Evolutionary conservation across 1,284 basidiomycete species (phyloP).

Genomic region (Blastosporella zonata): DNA sequence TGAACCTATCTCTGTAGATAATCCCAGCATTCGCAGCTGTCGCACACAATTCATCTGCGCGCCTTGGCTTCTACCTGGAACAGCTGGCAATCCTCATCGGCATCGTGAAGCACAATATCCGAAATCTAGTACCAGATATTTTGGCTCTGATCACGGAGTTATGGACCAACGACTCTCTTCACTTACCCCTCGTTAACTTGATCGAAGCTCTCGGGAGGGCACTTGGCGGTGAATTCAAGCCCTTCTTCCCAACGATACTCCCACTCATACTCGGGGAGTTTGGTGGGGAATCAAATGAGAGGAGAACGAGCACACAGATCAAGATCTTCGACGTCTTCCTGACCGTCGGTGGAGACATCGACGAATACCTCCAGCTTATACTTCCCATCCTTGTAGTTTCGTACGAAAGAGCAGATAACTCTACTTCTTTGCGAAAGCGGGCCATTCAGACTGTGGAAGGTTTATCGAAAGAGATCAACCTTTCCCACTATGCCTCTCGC

Average conservation of each 20-base stretch:
- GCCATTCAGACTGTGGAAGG: slow-evolving; percentile 92
- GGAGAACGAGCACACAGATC: slow-evolving; percentile 75
- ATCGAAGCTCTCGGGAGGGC: slow-evolving; percentile 93
- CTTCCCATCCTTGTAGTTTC: slow-evolving; percentile 93
- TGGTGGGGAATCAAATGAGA: slow-evolving; percentile 77
- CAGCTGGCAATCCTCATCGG: slow-evolving; percentile 94
- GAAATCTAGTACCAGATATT: slow-evolving; percentile 84
- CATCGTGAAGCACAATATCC: slow-evolving; percentile 97
- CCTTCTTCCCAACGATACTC: slow-evolving; percentile 90
- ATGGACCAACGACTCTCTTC: slow-evolving; percentile 85
- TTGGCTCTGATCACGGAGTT: slow-evolving; percentile 83
- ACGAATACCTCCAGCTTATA: slow-evolving; percentile 96
- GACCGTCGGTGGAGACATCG: slow-evolving; percentile 94
- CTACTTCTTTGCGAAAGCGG: slow-evolving; percentile 75
- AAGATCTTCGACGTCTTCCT: slow-evolving; percentile 94
- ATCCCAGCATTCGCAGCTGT: slow-evolving; percentile 94
- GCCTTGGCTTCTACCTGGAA: slow-evolving; percentile 91
- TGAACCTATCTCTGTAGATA: slow-evolving; percentile 56
- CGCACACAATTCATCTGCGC: slow-evolving; percentile 77
- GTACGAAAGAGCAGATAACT: slow-evolving; percentile 82
- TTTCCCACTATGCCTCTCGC: slow-evolving; percentile 95
- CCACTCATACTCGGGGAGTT: slow-evolving; percentile 91
- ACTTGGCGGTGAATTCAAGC: slow-evolving; percentile 96
- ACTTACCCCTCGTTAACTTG: slow-evolving; percentile 89
- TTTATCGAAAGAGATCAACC: slow-evolving; percentile 91